A percentile compares a stretch with the other conserved stretches of the same genome.
These are phyloP conservation scores for Saturnispora saitoi DNA, from an alignment of 805 yeast genomes.

Conservation along the genomic window DNA sequence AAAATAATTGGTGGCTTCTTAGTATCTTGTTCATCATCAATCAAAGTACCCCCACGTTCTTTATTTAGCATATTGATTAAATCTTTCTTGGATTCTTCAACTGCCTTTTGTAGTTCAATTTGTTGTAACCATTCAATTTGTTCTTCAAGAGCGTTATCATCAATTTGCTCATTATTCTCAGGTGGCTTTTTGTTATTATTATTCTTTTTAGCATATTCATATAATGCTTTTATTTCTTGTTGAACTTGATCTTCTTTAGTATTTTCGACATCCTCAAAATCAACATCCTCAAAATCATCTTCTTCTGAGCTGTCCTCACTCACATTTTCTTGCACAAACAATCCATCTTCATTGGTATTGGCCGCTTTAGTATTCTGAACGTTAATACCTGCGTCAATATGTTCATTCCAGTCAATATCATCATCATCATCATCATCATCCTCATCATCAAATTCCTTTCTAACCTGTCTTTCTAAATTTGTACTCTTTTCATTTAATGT, in stretches of 20 bases:
- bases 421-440: slow-evolving; percentile 32
- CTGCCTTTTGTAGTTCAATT: slow-evolving; percentile 34
- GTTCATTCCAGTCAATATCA: slow-evolving; percentile 10
- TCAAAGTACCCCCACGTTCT: slow-evolving; percentile 9
- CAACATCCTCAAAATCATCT: slow-evolving; percentile 37
- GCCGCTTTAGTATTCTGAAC: not conserved
- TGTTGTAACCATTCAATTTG: slow-evolving; percentile 19
- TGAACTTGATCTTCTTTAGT: slow-evolving; percentile 16
- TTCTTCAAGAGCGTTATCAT: slow-evolving; percentile 11
- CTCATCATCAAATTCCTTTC: slow-evolving; percentile 16
- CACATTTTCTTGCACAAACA: slow-evolving; percentile 9
- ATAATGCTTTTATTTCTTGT: slow-evolving; percentile 25
- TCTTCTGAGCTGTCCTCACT: slow-evolving; percentile 22
- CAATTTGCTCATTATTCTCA: slow-evolving; percentile 10
- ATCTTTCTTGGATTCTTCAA: slow-evolving; percentile 40
- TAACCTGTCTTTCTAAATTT: slow-evolving; percentile 31
- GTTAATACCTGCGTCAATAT: not conserved
- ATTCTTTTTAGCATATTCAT: slow-evolving; percentile 25
- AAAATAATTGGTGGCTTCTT: slow-evolving; percentile 19
- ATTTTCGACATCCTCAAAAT: slow-evolving; percentile 14
- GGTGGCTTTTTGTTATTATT: slow-evolving; percentile 19
- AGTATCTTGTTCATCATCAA: not conserved
- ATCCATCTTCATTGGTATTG: not conserved
- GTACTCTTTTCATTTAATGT: slow-evolving; percentile 37
- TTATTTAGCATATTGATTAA: slow-evolving; percentile 25